These are phyloP conservation scores for Skeletonema potamos DNA, from an alignment of 108 stramenopile species.

Conservation along the genomic window DNA sequence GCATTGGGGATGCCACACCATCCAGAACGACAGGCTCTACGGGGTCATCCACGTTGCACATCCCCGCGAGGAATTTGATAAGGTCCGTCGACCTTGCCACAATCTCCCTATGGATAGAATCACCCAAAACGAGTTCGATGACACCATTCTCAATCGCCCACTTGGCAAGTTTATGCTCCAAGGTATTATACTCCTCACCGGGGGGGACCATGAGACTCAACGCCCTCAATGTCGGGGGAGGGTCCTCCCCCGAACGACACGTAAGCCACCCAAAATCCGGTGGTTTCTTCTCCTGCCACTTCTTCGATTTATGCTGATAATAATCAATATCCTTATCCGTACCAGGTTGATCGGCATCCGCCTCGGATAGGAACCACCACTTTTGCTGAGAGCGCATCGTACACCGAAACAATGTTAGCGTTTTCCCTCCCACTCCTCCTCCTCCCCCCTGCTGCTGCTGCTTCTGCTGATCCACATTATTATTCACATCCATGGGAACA, in stretches of 20 bases:
- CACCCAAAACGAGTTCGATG: conserved; percentile 81
- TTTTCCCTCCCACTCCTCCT: conserved; percentile 58
- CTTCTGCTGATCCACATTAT: neutral
- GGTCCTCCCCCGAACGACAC: conserved; percentile 74
- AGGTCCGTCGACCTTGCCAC: conserved; percentile 70
- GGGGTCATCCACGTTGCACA: conserved; percentile 62
- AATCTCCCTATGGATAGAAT: conserved; percentile 78
- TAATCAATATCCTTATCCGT: conserved; percentile 98
- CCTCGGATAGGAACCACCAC: conserved; percentile 98
- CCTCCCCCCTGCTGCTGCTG: conserved; percentile 17
- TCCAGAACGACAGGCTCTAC: conserved; percentile 3
- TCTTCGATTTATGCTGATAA: conserved; percentile 93
- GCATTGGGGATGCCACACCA: conserved; percentile 9
- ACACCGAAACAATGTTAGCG: conserved; percentile 90
- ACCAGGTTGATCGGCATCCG: conserved; percentile 93
- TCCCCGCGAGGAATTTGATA: conserved; percentile 82
- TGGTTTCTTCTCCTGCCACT: conserved; percentile 80
- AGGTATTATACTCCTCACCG: conserved; percentile 73
- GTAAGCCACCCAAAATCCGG: conserved; percentile 77
- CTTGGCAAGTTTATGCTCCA: conserved; percentile 76
- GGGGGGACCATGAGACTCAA: conserved; percentile 73
- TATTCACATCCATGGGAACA: conserved; percentile 8
- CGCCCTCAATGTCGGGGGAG: conserved; percentile 68
- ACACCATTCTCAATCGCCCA: conserved; percentile 88
- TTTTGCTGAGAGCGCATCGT: conserved; percentile 95